These are phyloP conservation scores for Mycena sanguinolenta DNA, from an alignment of 768 basidiomycete species.

Conservation along the genomic window DNA sequence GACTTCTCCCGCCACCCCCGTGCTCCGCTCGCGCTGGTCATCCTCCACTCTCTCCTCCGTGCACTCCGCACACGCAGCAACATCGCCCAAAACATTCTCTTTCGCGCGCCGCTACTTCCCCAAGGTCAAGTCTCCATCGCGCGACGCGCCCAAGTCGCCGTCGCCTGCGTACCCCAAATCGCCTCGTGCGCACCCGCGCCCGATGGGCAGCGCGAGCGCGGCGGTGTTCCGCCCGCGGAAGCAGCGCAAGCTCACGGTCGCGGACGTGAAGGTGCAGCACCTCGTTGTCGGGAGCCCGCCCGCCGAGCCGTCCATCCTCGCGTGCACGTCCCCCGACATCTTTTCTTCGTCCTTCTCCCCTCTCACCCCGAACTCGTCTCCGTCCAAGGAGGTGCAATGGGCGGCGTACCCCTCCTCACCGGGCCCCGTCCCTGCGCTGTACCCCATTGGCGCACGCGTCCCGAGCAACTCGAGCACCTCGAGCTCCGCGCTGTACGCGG, in stretches of 20 bases:
- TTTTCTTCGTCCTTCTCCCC: background rate
- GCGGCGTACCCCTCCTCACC: slow-evolving; percentile 6
- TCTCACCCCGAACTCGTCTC: background rate
- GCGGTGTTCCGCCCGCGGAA: background rate
- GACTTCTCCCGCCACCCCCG: background rate
- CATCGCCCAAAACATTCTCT: slow-evolving; percentile 42
- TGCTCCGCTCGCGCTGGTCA: slow-evolving; percentile 62
- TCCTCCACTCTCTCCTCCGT: slow-evolving; percentile 54
- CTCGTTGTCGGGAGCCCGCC: slow-evolving; percentile 9
- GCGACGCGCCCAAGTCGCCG: slow-evolving; percentile 9
- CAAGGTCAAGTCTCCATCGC: slow-evolving; percentile 12
- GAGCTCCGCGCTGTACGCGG: background rate
- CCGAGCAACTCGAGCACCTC: too few relatives aligned
- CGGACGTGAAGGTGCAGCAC: background rate
- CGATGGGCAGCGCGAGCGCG: background rate
- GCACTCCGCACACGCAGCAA: slow-evolving; percentile 45
- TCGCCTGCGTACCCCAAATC: slow-evolving; percentile 19
- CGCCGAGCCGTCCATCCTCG: background rate
- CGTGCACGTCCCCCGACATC: background rate
- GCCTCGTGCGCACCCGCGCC: background rate
- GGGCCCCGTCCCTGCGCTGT: too few relatives aligned
- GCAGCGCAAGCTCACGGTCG: slow-evolving; percentile 1
- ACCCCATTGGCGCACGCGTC: too few relatives aligned
- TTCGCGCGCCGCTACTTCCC: slow-evolving; percentile 42
- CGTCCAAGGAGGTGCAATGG: background rate